These are phyloP conservation scores for Capsicum pubescens DNA, from an alignment of 257 asterid genomes.

Conservation along the genomic window DNA sequence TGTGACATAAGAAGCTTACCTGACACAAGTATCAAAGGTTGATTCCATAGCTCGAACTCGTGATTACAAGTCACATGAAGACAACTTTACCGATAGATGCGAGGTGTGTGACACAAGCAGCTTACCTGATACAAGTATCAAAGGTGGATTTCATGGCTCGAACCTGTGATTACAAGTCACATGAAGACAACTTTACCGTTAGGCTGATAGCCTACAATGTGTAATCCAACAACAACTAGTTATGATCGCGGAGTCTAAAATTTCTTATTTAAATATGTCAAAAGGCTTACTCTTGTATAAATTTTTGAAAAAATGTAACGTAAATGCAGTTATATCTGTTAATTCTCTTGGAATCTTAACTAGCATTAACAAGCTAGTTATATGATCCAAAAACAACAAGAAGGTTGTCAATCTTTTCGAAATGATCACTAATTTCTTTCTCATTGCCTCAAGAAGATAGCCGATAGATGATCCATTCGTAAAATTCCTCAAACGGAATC, in stretches of 20 bases:
- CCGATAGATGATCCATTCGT: background rate
- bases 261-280: background rate
- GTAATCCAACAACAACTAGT: background rate
- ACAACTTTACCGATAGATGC: too few species aligned
- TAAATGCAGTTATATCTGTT: background rate
- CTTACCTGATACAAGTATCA: background rate
- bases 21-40: background rate
- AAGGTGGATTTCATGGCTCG: background rate
- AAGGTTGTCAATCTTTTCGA: background rate
- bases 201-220: background rate
- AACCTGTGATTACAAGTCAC: background rate
- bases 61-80: too few species aligned
- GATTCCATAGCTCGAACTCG: too few species aligned
- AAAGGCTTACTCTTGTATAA: conserved; percentile 16
- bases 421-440: background rate
- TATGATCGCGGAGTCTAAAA: background rate
- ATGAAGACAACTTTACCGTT: background rate
- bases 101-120: too few species aligned
- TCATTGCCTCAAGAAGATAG: conserved; percentile 5
- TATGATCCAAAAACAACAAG: background rate
- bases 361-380: too few species aligned
- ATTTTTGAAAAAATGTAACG: background rate
- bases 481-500: background rate
- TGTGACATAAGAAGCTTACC: background rate
- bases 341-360: background rate